Conservation (phyloP, 768 basidiomycete genomes). For the Dendrothele bispora region DNA sequence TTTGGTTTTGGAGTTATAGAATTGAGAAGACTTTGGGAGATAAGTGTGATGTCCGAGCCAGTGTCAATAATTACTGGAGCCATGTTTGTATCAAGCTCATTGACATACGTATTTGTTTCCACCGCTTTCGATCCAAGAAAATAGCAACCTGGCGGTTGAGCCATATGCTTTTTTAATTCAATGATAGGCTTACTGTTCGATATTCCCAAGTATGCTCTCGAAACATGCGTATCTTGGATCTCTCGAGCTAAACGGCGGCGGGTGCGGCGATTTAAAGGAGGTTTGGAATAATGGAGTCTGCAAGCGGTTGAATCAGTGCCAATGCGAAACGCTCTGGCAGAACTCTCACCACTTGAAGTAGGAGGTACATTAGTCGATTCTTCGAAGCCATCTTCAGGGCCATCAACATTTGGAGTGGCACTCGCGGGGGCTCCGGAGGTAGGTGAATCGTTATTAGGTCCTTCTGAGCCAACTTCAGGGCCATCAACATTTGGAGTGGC, state of each 20-base stretch:
- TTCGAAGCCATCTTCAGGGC: too few species aligned
- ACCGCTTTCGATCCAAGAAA: constrained; percentile 32
- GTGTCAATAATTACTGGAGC: constrained; percentile 2
- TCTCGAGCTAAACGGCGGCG: constrained; percentile 6
- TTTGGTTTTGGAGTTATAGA: background rate
- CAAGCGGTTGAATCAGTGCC: too few species aligned
- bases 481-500: too few species aligned
- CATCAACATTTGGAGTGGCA: too few species aligned
- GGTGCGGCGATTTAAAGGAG: constrained; percentile 6
- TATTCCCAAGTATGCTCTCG: background rate
- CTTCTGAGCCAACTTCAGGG: too few species aligned
- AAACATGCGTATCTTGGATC: background rate
- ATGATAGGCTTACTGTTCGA: constrained; percentile 3
- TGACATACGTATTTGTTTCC: constrained; percentile 9
- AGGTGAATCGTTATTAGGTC: too few species aligned
- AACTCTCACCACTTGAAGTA: too few species aligned
- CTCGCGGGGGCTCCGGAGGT: too few species aligned
- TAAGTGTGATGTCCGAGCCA: constrained; percentile 5
- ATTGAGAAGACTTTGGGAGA: background rate
- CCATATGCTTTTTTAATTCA: constrained; percentile 17
- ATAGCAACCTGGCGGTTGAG: constrained; percentile 27
- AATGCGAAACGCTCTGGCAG: too few species aligned
- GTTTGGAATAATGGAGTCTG: background rate
- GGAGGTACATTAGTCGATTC: too few species aligned
- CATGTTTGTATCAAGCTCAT: too few species aligned